Evolutionary conservation across 768 basidiomycete genomes (phyloP).

Genomic region (Lentinula sp.): DNA sequence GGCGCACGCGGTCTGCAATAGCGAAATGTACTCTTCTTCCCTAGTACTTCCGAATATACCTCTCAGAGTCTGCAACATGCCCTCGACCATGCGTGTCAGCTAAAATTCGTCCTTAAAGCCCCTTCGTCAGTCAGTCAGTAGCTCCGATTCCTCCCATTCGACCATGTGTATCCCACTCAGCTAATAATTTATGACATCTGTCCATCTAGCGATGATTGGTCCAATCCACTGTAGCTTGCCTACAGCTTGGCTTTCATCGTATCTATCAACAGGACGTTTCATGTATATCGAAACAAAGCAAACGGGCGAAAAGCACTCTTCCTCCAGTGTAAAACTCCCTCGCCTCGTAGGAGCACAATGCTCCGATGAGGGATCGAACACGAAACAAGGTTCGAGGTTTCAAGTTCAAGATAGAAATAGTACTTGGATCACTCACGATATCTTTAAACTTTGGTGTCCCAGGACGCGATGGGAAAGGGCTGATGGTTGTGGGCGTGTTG

Average conservation of each 20-base stretch:
- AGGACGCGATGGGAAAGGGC: constrained; percentile 1
- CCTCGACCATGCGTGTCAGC: background rate
- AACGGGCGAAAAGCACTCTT: no score
- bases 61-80: background rate
- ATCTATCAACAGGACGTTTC: no score
- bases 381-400: background rate
- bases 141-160: background rate
- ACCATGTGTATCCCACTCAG: background rate
- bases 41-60: background rate
- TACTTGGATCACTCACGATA: background rate
- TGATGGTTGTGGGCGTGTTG: background rate
- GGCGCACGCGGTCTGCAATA: background rate
- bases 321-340: no score
- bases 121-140: background rate
- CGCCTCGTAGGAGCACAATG: no score
- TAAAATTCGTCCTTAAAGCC: background rate
- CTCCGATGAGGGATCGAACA: no score
- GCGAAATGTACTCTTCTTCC: background rate
- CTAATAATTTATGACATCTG: no score
- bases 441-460: constrained; percentile 1
- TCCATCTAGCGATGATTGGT: no score
- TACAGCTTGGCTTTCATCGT: no score
- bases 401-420: no score
- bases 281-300: no score
- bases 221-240: no score